These are phyloP conservation scores for Penicillium ucsense DNA, from an alignment of 495 filamentous ascomycete genomes.

Conservation along the genomic window DNA sequence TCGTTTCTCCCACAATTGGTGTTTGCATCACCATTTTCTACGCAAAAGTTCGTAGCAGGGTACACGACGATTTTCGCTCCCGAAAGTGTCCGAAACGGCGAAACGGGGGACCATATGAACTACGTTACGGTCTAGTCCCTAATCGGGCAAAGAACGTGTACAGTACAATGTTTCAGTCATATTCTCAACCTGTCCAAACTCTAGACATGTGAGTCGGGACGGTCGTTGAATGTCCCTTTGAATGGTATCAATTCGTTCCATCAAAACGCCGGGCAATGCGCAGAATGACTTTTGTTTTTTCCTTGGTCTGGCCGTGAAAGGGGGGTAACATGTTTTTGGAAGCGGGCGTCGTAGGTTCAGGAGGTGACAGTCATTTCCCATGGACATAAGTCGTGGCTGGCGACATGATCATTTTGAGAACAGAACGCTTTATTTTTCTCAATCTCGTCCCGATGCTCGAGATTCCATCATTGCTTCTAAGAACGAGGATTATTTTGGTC, in stretches of 20 bases:
- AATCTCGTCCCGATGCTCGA: no score
- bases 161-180: background rate
- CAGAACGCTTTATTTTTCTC: no score
- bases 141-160: background rate
- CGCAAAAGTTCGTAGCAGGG: background rate
- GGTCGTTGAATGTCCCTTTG: background rate
- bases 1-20: background rate
- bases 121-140: background rate
- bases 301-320: background rate
- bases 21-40: background rate
- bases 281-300: conserved; percentile 15
- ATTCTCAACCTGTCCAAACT: background rate
- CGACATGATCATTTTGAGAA: no score
- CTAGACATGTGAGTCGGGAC: background rate
- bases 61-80: background rate
- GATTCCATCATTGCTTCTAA: conserved; percentile 8
- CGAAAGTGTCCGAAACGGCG: background rate
- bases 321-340: no score
- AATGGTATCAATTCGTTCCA: conserved; percentile 17
- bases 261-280: conserved; percentile 22
- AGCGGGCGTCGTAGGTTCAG: no score
- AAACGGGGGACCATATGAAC: background rate
- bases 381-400: no score
- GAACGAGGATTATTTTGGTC: conserved; percentile 42
- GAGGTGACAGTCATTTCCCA: no score